Base-by-base conservation (phyloP, 441 rosid genomes). In the Metrosideros polymorpha region DNA sequence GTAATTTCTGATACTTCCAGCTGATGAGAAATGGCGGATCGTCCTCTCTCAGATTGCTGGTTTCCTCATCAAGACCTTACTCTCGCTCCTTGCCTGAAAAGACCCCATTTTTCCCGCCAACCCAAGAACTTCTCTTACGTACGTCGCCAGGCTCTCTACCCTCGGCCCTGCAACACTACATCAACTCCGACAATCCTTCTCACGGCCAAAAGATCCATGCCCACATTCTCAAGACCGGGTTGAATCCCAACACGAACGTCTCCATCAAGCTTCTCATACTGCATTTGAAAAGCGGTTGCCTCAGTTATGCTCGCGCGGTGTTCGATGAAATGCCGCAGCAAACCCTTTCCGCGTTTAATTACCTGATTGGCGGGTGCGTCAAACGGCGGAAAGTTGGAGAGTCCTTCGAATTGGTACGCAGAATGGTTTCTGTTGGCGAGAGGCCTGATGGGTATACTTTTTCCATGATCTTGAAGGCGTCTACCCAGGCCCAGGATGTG, bases 391-490 rank as follows among this genome's bases (percentile, higher is more conserved):
- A 87, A 6, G 66, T 89, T 14, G 87, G 89, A n/a, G 91, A 94
- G 24, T 87, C 91, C 27, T 86, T 92, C 47, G 47, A 84, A 59
- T 85, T 97, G 66, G 93, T 91, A 24, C 91, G 90, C 14, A 85
- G 86, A n/a, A 91, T 97, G 93, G 88, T 89, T 8, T 87, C 79
- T 82, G 92, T 93, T 6, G 95, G 94, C 2, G 95, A 93, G 90
- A 92, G 71, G 89, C 94, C 94, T 82, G 99, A 97, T 71, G 96
- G 94, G 39, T 94, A 88, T 86, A 96, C 98, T 14, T 90, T 93
- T 55, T 97, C 98, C 30, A 97, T 96, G 98, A 87, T 96, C 89
- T 87, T 97, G 32, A 96, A 96, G 92, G 97, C 95, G 79, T 95
- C 98, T 45, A 90, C 88, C 90, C 79, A 10, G 71, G 84, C n/a